Evolutionary conservation across 805 yeast species (phyloP).

Genomic region (Wickerhamomyces kurtzmanii): DNA sequence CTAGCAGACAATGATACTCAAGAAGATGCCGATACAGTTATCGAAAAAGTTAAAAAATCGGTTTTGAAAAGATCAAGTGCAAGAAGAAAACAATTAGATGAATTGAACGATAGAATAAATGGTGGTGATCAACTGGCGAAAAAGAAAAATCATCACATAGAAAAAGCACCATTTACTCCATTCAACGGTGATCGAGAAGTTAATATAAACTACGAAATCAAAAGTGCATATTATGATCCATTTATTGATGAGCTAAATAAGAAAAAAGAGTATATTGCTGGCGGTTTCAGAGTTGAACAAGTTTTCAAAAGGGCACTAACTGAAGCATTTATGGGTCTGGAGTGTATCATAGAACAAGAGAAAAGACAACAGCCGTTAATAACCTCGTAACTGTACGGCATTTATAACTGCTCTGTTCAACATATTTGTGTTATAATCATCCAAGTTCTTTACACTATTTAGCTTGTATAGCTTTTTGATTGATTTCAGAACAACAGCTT

Average conservation of each 20-base stretch:
- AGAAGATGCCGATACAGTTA: constrained; percentile 34
- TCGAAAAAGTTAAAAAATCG: constrained; percentile 41
- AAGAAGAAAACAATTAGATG: constrained; percentile 42
- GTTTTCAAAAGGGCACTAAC: constrained; percentile 72
- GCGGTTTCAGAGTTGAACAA: constrained; percentile 68
- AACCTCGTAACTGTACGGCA: constrained; percentile 39
- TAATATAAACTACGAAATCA: constrained; percentile 26
- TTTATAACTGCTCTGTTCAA: constrained; percentile 34
- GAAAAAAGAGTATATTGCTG: constrained; percentile 65
- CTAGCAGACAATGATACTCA: constrained; percentile 27
- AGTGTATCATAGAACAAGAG: constrained; percentile 66
- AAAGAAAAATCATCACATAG: constrained; percentile 21
- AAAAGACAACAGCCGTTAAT: constrained; percentile 17
- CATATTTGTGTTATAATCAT: constrained; percentile 4
- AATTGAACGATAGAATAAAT: constrained; percentile 24
- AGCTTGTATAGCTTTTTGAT: constrained; percentile 20
- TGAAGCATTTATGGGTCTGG: constrained; percentile 86
- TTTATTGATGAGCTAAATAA: constrained; percentile 39
- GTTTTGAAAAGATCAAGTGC: constrained; percentile 56
- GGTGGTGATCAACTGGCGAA: constrained; percentile 15
- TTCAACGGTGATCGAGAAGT: constrained; percentile 83
- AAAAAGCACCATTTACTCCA: constrained; percentile 75
- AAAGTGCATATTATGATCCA: constrained; percentile 48
- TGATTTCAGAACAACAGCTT: constrained; percentile 22
- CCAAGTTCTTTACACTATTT: constrained; percentile 1